These are phyloP conservation scores for Cicer bijugum DNA, from an alignment of 306 rosid genomes.

Conservation along the genomic window DNA sequence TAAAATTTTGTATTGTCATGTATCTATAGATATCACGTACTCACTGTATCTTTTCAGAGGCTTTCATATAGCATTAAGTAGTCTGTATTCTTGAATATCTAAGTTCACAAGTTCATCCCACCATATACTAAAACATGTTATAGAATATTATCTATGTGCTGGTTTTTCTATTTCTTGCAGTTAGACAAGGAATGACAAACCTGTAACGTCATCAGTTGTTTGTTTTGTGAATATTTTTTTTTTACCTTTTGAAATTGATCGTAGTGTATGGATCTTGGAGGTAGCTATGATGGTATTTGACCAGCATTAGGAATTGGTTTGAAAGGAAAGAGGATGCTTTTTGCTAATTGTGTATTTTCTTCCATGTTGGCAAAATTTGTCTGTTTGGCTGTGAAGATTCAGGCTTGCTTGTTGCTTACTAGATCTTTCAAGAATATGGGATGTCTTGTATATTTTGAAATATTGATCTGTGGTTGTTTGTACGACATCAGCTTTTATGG, in stretches of 20 bases:
- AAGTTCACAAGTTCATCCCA: slow-evolving; percentile 18
- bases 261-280: slow-evolving; percentile 25
- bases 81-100: background rate
- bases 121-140: background rate
- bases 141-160: slow-evolving; percentile 5
- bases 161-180: background rate
- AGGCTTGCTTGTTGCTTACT: slow-evolving; percentile 4
- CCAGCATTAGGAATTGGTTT: slow-evolving; percentile 20
- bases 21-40: slow-evolving; percentile 14
- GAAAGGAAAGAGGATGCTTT: slow-evolving; percentile 6
- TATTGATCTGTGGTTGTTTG: slow-evolving; percentile 2
- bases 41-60: background rate
- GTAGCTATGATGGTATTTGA: background rate
- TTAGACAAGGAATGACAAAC: background rate
- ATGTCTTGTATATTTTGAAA: slow-evolving; percentile 26
- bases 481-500: background rate
- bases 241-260: background rate
- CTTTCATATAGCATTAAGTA: background rate
- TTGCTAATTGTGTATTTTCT: slow-evolving; percentile 13
- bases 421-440: slow-evolving; percentile 1
- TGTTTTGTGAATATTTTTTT: slow-evolving; percentile 14
- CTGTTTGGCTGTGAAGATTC: slow-evolving; percentile 27
- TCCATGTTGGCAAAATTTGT: slow-evolving; percentile 11
- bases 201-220: background rate
- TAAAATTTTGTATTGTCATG: slow-evolving; percentile 14